phyloP scores from a whole-genome alignment of 2,329 filamentous ascomycete genomes.

The Ophiocordyceps australis region DNA sequence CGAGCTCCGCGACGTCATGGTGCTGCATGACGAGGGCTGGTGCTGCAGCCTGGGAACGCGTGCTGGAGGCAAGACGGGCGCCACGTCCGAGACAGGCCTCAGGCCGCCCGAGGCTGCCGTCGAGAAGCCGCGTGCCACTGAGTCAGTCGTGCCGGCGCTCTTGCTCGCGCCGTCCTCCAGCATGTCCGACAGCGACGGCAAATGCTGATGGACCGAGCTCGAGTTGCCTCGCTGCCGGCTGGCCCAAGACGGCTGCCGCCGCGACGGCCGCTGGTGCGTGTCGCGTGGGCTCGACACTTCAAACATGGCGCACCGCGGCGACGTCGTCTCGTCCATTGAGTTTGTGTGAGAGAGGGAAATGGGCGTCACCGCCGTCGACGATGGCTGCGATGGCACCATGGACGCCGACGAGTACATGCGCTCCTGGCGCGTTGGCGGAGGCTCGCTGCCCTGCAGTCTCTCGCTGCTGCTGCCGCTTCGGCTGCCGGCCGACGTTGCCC shows the following conservation, averaged over 20 bases:
- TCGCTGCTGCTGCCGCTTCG: constrained; percentile 29
- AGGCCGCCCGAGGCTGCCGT: too few relatives aligned
- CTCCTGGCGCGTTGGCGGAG: constrained; percentile 25
- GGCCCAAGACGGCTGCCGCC: constrained; percentile 9
- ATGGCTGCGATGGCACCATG: constrained; percentile 23
- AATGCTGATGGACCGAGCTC: constrained; percentile 12
- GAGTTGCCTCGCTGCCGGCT: constrained; percentile 1
- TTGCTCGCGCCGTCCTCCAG: constrained; percentile 23
- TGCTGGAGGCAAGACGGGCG: constrained; percentile 9
- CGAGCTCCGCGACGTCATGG: constrained; percentile 20
- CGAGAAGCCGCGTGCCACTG: too few relatives aligned
- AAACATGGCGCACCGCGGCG: constrained; percentile 19
- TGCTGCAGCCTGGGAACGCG: constrained; percentile 21
- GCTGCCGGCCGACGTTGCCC: constrained; percentile 16
- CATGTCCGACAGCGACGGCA: constrained; percentile 29
- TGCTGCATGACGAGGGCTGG: constrained; percentile 25
- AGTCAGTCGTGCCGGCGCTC: too few relatives aligned
- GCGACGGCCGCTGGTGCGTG: constrained; percentile 8
- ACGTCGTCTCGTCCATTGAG: constrained; percentile 24
- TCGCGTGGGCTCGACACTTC: constrained; percentile 14
- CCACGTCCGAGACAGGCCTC: constrained; percentile 8
- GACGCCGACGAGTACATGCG: constrained; percentile 29
- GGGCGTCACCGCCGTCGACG: constrained; percentile 17
- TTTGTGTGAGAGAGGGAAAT: constrained; percentile 14
- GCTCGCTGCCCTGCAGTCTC: constrained; percentile 27